These are phyloP conservation scores for Fraxinus angustifolia DNA, from an alignment of 305 asterid species.

Conservation along the genomic window DNA sequence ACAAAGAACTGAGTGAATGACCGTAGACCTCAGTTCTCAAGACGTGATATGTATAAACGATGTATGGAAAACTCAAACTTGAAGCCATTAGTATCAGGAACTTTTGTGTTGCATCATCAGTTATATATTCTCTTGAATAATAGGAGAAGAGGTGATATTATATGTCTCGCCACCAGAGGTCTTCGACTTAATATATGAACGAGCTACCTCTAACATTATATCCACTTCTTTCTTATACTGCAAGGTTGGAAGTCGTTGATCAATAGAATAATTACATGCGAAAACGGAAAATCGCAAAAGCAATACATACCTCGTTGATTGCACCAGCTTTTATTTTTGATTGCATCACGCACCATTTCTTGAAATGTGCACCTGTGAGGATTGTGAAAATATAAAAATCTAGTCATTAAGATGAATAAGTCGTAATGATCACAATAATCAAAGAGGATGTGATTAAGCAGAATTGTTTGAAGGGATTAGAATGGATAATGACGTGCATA, in stretches of 20 bases:
- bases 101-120: not conserved
- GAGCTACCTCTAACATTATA: conserved; percentile 64
- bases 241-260: conserved; percentile 16
- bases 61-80: not conserved
- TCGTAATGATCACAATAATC: not conserved
- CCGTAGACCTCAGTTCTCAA: not conserved
- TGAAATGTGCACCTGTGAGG: conserved; percentile 71
- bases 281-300: not conserved
- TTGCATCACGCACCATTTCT: conserved; percentile 94
- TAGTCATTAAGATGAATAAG: not conserved
- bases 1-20: not conserved
- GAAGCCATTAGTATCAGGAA: not conserved
- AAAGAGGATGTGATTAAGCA: not conserved
- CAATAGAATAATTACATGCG: not conserved
- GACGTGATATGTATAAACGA: not conserved
- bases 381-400: conserved; percentile 13
- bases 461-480: not conserved
- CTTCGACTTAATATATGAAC: conserved; percentile 50
- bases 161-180: conserved; percentile 31
- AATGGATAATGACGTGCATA: not conserved
- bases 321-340: conserved; percentile 79
- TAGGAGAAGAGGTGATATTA: conserved; percentile 23
- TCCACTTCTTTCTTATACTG: conserved; percentile 88
- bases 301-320: conserved; percentile 51
- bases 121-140: conserved; percentile 32